Evolutionary conservation across 2,329 filamentous ascomycete species (phyloP).

Genomic region (Annulohypoxylon truncatum): DNA sequence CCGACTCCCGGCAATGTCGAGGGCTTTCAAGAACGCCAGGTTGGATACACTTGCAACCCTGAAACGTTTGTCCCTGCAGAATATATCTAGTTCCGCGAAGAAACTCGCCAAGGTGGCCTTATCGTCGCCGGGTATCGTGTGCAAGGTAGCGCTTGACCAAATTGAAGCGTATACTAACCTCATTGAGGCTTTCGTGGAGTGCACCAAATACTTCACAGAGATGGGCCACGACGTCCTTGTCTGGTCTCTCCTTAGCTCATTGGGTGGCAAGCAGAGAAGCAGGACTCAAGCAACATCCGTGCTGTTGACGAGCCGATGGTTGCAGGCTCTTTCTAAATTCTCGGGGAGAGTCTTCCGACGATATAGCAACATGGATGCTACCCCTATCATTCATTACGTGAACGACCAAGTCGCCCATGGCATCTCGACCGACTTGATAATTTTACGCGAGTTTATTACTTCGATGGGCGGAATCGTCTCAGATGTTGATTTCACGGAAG

Average conservation of each 20-base stretch:
- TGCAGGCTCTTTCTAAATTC: conserved; percentile 90
- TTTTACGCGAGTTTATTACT: conserved; percentile 88
- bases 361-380: conserved; percentile 84
- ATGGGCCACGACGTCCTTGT: conserved; percentile 93
- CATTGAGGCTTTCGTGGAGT: conserved; percentile 94
- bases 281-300: conserved; percentile 72
- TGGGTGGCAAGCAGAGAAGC: conserved; percentile 70
- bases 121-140: conserved; percentile 90
- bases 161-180: conserved; percentile 95
- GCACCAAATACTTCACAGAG: conserved; percentile 91
- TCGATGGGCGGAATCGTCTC: conserved; percentile 95
- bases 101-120: conserved; percentile 92
- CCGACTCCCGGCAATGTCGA: conserved; percentile 78
- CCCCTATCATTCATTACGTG: conserved; percentile 89
- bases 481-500: conserved; percentile 87
- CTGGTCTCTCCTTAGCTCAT: conserved; percentile 87
- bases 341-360: conserved; percentile 89
- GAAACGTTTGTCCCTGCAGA: conserved; percentile 89
- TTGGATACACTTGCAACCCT: conserved; percentile 86
- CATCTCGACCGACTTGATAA: conserved; percentile 90
- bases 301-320: conserved; percentile 87
- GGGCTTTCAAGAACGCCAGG: conserved; percentile 80
- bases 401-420: conserved; percentile 83
- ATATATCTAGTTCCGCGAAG: conserved; percentile 86
- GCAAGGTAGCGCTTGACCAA: conserved; percentile 87